Evolutionary conservation across 2,329 filamentous ascomycete species (phyloP).

Genomic region (Drechslerella dactyloides): DNA sequence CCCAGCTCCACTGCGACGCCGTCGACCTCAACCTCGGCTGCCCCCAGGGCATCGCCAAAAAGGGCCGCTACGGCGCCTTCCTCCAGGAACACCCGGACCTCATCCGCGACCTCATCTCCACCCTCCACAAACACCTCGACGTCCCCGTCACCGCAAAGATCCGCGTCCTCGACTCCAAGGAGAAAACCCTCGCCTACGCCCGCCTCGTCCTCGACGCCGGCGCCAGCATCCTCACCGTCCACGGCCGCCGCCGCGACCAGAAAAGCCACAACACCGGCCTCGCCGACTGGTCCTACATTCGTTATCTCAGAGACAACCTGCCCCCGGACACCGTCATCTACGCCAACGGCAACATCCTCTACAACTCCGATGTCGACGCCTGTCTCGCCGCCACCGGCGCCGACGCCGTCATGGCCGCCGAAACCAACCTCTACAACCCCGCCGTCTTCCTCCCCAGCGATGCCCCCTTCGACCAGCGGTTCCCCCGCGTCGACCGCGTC

Average conservation of each 20-base stretch:
- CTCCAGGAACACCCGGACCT: constrained; percentile 89
- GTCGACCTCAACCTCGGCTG: constrained; percentile 95
- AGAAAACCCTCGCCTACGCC: constrained; percentile 87
- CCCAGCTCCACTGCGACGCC: constrained; percentile 88
- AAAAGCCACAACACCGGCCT: constrained; percentile 94
- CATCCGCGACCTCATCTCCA: constrained; percentile 81
- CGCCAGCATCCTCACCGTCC: constrained; percentile 90
- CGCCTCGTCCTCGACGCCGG: constrained; percentile 84
- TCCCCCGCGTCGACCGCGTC: constrained; percentile 86
- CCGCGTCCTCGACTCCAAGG: constrained; percentile 81
- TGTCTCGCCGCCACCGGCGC: constrained; percentile 85
- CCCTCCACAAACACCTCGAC: constrained; percentile 76
- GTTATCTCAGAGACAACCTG: constrained; percentile 79
- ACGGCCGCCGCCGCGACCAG: constrained; percentile 85
- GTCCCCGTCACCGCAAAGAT: constrained; percentile 96
- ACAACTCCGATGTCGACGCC: constrained; percentile 74
- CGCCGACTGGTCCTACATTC: constrained; percentile 87
- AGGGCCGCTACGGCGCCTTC: constrained; percentile 91
- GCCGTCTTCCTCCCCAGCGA: constrained; percentile 79
- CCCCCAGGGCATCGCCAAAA: constrained; percentile 90
- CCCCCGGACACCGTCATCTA: constrained; percentile 90
- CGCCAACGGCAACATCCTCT: constrained; percentile 92
- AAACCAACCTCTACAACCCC: constrained; percentile 92
- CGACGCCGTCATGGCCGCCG: constrained; percentile 93
- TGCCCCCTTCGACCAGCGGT: constrained; percentile 74